Conservation (phyloP, 2,329 filamentous ascomycete genomes). For the Daldinia eschscholtzii region DNA sequence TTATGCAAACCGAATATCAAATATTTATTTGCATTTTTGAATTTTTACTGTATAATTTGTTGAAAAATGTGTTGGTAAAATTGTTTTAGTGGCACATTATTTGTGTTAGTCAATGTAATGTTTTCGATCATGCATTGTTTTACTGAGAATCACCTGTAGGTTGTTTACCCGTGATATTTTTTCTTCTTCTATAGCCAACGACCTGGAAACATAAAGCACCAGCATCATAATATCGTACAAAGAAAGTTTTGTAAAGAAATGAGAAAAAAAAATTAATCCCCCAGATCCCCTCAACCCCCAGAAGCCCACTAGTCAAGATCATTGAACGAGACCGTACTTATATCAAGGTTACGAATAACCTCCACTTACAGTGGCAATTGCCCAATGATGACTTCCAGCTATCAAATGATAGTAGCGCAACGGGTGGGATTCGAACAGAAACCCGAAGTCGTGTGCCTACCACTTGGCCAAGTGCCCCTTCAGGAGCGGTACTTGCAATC, state of each 20-base stretch:
- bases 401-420: conserved; percentile 9
- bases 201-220: too few relatives aligned
- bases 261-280: neutral
- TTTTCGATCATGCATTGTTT: too few relatives aligned
- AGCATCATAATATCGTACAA: too few relatives aligned
- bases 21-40: too few relatives aligned
- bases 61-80: too few relatives aligned
- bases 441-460: neutral
- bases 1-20: too few relatives aligned
- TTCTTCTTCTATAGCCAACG: too few relatives aligned
- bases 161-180: too few relatives aligned
- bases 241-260: neutral
- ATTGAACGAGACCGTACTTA: neutral
- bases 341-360: neutral
- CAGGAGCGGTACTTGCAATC: neutral
- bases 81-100: too few relatives aligned
- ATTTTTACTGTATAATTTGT: too few relatives aligned
- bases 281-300: neutral
- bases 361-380: neutral
- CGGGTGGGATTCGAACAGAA: neutral
- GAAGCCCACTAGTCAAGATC: neutral
- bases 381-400: conserved; percentile 4
- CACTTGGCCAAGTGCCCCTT: conserved; percentile 1
- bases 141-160: too few relatives aligned
- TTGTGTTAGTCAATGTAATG: too few relatives aligned